These are phyloP conservation scores for Chaetomium globosum DNA, from an alignment of 2,329 filamentous ascomycete species.

Conservation along the genomic window DNA sequence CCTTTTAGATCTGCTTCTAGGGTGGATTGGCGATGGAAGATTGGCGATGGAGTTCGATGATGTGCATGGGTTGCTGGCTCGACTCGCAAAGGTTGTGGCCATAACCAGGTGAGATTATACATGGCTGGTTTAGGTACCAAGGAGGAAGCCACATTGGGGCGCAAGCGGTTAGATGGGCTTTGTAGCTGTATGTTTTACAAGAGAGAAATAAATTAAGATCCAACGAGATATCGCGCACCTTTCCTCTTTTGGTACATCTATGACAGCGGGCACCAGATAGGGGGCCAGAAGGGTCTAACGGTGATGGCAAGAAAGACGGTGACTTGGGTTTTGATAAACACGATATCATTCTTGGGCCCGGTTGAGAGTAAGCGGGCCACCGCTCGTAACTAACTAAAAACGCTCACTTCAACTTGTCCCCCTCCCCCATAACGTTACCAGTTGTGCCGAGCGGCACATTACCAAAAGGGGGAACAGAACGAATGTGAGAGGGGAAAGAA, in stretches of 20 bases:
- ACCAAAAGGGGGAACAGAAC: background rate
- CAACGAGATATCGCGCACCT: background rate
- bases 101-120: background rate
- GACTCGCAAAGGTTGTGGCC: background rate
- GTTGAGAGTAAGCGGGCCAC: background rate
- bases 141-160: background rate
- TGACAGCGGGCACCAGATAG: too few relatives aligned
- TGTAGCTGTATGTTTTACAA: background rate
- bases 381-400: background rate
- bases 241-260: too few relatives aligned
- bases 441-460: background rate
- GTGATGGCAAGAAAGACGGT: background rate
- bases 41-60: background rate
- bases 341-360: background rate
- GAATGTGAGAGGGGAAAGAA: background rate
- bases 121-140: background rate
- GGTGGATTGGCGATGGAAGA: background rate
- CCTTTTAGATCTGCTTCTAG: slow-evolving; percentile 46
- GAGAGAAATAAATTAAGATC: background rate
- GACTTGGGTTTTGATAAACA: background rate
- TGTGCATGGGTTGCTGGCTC: background rate
- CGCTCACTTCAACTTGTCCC: background rate
- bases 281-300: too few relatives aligned
- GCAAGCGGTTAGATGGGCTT: background rate
- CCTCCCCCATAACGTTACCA: background rate